A percentile compares a stretch with the other conserved stretches of the same genome.
Evolutionary conservation across 2,329 filamentous ascomycete species (phyloP).

Genomic region (Emericellopsis atlantica): DNA sequence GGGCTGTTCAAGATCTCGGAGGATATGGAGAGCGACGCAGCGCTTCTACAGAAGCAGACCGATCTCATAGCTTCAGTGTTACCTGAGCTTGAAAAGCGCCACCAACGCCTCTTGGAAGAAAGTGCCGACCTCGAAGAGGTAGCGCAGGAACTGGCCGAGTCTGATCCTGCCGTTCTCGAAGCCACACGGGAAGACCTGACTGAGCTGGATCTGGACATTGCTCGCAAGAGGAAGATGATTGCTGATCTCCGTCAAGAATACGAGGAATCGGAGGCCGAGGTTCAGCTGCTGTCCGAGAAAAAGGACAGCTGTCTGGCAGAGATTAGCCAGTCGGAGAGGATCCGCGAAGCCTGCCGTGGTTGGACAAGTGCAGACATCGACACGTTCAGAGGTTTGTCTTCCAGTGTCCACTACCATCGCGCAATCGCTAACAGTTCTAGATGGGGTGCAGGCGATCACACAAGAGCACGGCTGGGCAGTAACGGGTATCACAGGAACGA

Average conservation of each 20-base stretch:
- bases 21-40: slow-evolving; percentile 65
- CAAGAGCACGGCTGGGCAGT: slow-evolving; percentile 60
- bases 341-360: slow-evolving; percentile 78
- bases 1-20: slow-evolving; percentile 64
- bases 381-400: slow-evolving; percentile 53
- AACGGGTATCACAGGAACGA: slow-evolving; percentile 46
- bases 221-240: slow-evolving; percentile 55
- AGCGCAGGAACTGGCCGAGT: slow-evolving; percentile 64
- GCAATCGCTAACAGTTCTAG: slow-evolving; percentile 24
- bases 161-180: slow-evolving; percentile 68
- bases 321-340: slow-evolving; percentile 69
- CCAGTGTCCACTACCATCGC: neutral
- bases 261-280: slow-evolving; percentile 50
- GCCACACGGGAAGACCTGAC: slow-evolving; percentile 57
- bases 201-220: slow-evolving; percentile 53
- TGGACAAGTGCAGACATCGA: slow-evolving; percentile 78
- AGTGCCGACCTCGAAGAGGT: slow-evolving; percentile 55
- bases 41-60: slow-evolving; percentile 54
- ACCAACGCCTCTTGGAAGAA: slow-evolving; percentile 50
- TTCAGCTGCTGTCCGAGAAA: slow-evolving; percentile 49
- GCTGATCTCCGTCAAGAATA: slow-evolving; percentile 54
- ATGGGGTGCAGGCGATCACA: slow-evolving; percentile 53
- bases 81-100: slow-evolving; percentile 49
- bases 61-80: slow-evolving; percentile 54
- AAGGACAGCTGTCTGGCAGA: slow-evolving; percentile 61